Conservation (phyloP, 768 basidiomycete genomes). For the Suillus sp. region DNA sequence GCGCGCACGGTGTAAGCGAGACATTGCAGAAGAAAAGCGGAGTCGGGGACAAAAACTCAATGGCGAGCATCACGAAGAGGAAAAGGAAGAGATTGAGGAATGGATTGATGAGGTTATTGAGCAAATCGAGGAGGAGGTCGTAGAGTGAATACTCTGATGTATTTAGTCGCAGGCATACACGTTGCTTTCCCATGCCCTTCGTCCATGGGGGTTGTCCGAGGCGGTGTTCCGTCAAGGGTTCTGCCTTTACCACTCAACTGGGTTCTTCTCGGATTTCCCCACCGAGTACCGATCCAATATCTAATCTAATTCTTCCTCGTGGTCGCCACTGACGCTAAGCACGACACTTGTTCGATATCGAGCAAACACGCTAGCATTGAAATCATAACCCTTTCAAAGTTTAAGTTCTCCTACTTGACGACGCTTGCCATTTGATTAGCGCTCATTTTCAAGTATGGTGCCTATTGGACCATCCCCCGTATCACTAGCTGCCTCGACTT, state of each 20-base stretch:
- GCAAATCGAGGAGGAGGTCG: conserved; percentile 82
- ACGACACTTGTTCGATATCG: not conserved
- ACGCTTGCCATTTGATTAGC: conserved; percentile 18
- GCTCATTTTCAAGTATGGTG: conserved; percentile 28
- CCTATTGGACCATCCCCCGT: conserved; percentile 34
- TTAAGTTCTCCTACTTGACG: conserved; percentile 17
- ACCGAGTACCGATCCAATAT: not conserved
- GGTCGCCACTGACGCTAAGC: not conserved
- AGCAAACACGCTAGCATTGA: not conserved
- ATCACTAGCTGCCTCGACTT: conserved; percentile 36
- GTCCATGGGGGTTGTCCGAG: not conserved
- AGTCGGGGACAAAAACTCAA: conserved; percentile 38
- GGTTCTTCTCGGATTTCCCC: not conserved
- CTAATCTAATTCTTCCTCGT: conserved; percentile 9
- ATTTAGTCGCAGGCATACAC: conserved; percentile 1
- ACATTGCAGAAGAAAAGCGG: conserved; percentile 58
- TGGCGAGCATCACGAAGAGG: conserved; percentile 48
- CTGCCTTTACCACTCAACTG: not conserved
- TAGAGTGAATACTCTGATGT: conserved; percentile 40
- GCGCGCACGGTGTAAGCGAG: conserved; percentile 72
- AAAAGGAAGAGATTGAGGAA: conserved; percentile 89
- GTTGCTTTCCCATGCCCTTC: not conserved
- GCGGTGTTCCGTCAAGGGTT: conserved; percentile 3
- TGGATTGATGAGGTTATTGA: conserved; percentile 94
- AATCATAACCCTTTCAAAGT: not conserved